Base-by-base conservation (phyloP, 2,329 filamentous ascomycete species). In the Talaromyces rugulosus region DNA sequence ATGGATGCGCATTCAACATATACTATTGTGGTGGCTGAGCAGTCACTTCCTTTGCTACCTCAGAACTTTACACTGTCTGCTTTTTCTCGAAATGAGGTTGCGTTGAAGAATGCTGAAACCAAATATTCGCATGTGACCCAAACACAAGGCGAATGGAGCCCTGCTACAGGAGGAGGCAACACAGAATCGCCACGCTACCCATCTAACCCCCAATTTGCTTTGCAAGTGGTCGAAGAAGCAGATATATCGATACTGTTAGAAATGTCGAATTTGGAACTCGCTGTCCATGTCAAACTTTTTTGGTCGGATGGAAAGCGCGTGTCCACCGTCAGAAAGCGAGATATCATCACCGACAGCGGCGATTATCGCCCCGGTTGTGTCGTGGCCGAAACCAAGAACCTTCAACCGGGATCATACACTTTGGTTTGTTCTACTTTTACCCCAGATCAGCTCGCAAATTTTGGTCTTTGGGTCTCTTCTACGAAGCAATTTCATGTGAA, bases 401-500 rank as follows among this genome's bases (percentile, higher is more conserved):
- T 96, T 18, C 86, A 87, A 44, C 78, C 85, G 0, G 94, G 94
- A 0, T 82, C 82, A 0, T 99, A 98, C 74, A 97, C 91, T 0
- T 83, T 96, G 61, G 89, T 97, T 6, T 94, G 90, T 72, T 96
- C 92, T 2, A 96, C 94, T 0, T 98, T 96, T 73, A 92, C 96
- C 65, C 83, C 89, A 0, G 89, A 89, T 8, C 91, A 96, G 70
- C 80, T 86, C 0, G 90, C 89, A 3, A 82, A 83, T 56, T 98
- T 96, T 70, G 85, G 83, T 0, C 81, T 99, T 8, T 85, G 87
- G 61, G 82, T 97, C n/a, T 87, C 88, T 54, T 88, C 89, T 36
- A 85, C 83, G 27, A 69, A 72, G 7, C 71, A 71, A 0, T 83
- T 87, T 42, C 69, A 74, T 1, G 72, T 96, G 5, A 78, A 78